Base-by-base conservation (phyloP, 179 eudicot genomes). In the Corrigiola litoralis region DNA sequence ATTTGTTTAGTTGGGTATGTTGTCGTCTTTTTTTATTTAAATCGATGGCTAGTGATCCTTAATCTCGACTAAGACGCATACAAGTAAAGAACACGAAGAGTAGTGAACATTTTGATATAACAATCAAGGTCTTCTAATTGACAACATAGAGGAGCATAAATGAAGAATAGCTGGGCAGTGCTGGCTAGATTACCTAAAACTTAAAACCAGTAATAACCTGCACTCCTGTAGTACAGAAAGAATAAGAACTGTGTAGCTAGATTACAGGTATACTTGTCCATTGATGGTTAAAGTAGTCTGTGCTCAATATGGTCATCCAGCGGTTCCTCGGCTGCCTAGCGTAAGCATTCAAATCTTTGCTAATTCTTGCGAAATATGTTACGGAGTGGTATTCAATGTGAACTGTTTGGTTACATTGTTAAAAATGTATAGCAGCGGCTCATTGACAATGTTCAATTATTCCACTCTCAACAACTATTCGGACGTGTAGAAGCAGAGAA, bases 391-490 rank as follows among this genome's bases (percentile, higher is more conserved):
- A n/a, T n/a, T n/a, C n/a, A n/a, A n/a, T n/a, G 58, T 58, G 0
- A 53, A 51, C 54, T 82, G 73, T 65, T 68, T 82, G 50, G 60
- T 54, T 1, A 82, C 48, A 42, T 72, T 80, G 66, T 65, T 77
- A 31, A 82, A 72, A n/a, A 80, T 45, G 13, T 29, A 42, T 0
- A 73, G 68, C n/a, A 79, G 80, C 45, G 59, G 67, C 38, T 76
- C 73, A 14, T 54, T 79, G 61, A n/a, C n/a, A n/a, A n/a, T n/a
- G n/a, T n/a, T n/a, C 72, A 13, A 82, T 74, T 42, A 79, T 80
- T 11, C 73, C 73, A 27, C 33, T 57, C 50, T 58, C 44, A 2
- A 65, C 61, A 2, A 69, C 70, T 37, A 57, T 29, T 18, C 31
- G 63, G 16, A 82, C 75, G 9, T 79, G n/a, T n/a, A n/a, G n/a